Conservation (phyloP, 768 basidiomycete species). For the Podaxis rugospora region DNA sequence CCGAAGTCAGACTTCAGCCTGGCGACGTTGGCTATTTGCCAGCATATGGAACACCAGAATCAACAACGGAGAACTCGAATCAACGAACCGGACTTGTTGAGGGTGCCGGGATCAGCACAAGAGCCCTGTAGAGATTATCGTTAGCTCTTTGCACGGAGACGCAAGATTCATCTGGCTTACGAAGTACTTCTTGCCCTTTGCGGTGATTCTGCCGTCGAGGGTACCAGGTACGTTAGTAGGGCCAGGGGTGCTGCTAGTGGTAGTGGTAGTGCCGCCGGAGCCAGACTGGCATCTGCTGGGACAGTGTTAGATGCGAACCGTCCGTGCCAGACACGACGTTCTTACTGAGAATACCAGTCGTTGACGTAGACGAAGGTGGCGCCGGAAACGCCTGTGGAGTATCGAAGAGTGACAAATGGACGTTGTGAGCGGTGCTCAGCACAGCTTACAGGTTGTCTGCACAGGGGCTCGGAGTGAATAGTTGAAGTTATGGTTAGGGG, state of each 20-base stretch:
- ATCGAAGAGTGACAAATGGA: neutral
- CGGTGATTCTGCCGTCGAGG: conserved; percentile 25
- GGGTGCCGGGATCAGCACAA: conserved; percentile 23
- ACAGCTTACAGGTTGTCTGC: neutral
- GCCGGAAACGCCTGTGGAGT: conserved; percentile 21
- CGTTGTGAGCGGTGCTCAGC: neutral
- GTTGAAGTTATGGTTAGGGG: neutral
- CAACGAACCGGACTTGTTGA: conserved; percentile 26
- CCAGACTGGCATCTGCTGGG: conserved; percentile 17
- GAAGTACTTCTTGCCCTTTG: conserved; percentile 32
- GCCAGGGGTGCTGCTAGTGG: neutral
- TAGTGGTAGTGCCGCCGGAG: conserved; percentile 10
- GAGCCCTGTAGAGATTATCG: conserved; percentile 15
- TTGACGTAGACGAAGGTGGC: conserved; percentile 24
- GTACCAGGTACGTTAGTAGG: conserved; percentile 14
- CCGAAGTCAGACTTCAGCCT: conserved; percentile 35
- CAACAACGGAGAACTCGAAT: neutral
- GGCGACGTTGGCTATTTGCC: conserved; percentile 24
- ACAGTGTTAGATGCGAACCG: neutral
- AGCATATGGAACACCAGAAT: neutral
- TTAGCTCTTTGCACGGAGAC: neutral
- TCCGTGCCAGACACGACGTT: neutral
- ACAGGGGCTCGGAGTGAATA: neutral
- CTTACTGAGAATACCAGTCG: conserved; percentile 29
- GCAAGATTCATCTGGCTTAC: conserved; percentile 10